Evolutionary conservation across 768 basidiomycete species (phyloP).

Genomic region (Hemileccinum rubropunctum): DNA sequence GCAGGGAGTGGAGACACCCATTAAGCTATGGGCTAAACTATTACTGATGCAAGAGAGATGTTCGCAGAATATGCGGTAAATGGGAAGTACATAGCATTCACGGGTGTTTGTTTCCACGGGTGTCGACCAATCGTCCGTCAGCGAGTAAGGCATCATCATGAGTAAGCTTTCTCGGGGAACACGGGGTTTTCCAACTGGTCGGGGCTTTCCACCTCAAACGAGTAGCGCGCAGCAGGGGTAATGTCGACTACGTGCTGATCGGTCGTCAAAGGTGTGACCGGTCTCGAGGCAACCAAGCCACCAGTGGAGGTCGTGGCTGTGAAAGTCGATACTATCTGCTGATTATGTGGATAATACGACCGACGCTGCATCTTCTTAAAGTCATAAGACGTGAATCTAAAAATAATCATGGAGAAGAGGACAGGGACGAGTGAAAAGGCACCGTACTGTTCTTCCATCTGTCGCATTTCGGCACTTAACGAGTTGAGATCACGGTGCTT

Average conservation of each 20-base stretch:
- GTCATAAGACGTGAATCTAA: conserved; percentile 88
- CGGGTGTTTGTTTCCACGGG: conserved; percentile 1
- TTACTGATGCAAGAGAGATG: conserved; percentile 15
- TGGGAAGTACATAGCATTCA: conserved; percentile 19
- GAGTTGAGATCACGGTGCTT: conserved; percentile 83
- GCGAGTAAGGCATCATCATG: conserved; percentile 30
- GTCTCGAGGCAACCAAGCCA: conserved; percentile 67
- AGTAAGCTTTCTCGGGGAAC: conserved; percentile 49
- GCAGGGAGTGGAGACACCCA: conserved; percentile 17
- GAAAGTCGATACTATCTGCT: conserved; percentile 55
- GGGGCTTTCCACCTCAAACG: conserved; percentile 38
- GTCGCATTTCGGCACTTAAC: conserved; percentile 87
- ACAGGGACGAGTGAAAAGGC: background rate
- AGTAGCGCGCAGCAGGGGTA: conserved; percentile 42
- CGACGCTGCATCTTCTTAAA: conserved; percentile 89
- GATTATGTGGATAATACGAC: conserved; percentile 87
- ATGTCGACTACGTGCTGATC: conserved; percentile 45
- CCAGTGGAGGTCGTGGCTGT: conserved; percentile 76
- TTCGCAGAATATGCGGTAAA: conserved; percentile 24
- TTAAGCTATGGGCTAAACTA: conserved; percentile 21
- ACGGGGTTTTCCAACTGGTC: conserved; percentile 40
- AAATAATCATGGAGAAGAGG: background rate
- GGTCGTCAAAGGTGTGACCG: conserved; percentile 58
- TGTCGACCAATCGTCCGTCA: background rate
- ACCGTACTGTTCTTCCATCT: conserved; percentile 98